Evolutionary conservation across 2,329 filamentous ascomycete genomes (phyloP), one percentile per base, ranked within the genome.

Genomic region (Nothomitra cinnamomea): DNA sequence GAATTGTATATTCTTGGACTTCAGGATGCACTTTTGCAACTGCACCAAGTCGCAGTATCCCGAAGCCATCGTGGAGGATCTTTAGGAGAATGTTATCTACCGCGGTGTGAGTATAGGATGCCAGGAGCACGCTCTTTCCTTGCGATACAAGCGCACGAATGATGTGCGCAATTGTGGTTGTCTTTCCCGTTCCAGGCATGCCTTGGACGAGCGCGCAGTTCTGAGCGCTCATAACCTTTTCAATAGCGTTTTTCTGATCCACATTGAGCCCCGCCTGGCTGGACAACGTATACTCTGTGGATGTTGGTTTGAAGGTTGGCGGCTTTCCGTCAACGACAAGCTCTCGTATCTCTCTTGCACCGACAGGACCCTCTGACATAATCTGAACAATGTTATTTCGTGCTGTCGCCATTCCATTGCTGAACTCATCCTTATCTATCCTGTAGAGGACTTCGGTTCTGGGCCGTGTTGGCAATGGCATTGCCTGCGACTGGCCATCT

Each of bases 101-200:
- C 2, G 92, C 92, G 1, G 89, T 95, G 64, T 98, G 92, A 0
- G 92, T 98, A 65, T 96, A 96, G 0, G 89, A 95, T 0, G 92
- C 94, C 41, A 98, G 72, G 5, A 98, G 72, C 13, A 98, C 88
- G 54, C 85, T 94, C 69, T 96, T 96, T 10, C 87, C 85, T 65
- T 94, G 86, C 0, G 83, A 80, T 3, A 92, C 83, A 28, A 98
- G 73, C 0, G 90, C 87, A 45, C 87, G 82, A 61, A 98, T 96
- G 60, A 98, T 95, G 64, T 96, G 89, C 3, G 90, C 88, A 62
- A 98, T 96, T 0, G 92, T 98, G 0, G 92, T 98, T 2, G 92
- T 98, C 68, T 98, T 98, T 55, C 92, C 92, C 0, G 92, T 98
- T 6, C 92, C 92, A 1, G 92, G 92, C 92, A 98, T 98, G 25